Conservation (phyloP, 352 stramenopile genomes). For the Phytopythium oedochilum region DNA sequence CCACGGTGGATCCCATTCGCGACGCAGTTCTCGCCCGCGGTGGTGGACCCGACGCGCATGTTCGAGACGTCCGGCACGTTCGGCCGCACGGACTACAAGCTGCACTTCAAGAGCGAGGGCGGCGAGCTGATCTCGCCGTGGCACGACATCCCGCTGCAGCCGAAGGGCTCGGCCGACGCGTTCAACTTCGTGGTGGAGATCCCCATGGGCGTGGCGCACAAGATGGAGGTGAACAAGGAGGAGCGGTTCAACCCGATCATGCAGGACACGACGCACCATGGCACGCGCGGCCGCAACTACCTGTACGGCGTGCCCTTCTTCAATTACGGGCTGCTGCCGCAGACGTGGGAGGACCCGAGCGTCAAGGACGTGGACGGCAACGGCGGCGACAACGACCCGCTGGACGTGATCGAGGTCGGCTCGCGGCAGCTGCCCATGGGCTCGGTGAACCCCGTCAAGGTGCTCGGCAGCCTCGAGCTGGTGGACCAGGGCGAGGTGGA, state of each 20-base stretch:
- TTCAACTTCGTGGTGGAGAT: constrained; percentile 99
- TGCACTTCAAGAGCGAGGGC: constrained; percentile 66
- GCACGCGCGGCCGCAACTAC: constrained; percentile 92
- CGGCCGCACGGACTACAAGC: constrained; percentile 71
- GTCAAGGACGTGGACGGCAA: constrained; percentile 83
- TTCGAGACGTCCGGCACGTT: constrained; percentile 66
- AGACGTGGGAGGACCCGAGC: constrained; percentile 98
- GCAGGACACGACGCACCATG: constrained; percentile 97
- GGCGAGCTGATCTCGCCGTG: constrained; percentile 91
- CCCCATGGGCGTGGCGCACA: constrained; percentile 95
- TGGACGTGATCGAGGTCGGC: constrained; percentile 99
- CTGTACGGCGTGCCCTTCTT: constrained; percentile 98
- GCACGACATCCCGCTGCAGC: constrained; percentile 95
- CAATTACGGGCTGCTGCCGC: constrained; percentile 98
- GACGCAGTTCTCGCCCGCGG: constrained; percentile 55
- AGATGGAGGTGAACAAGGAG: constrained; percentile 99
- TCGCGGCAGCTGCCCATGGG: constrained; percentile 90
- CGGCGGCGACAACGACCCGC: constrained; percentile 97
- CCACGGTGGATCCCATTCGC: constrained; percentile 73
- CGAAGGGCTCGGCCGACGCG: constrained; percentile 42
- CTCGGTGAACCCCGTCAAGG: constrained; percentile 94
- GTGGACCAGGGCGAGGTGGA: constrained; percentile 99
- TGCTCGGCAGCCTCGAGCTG: constrained; percentile 96
- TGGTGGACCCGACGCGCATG: constrained; percentile 33
- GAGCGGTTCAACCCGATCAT: constrained; percentile 95